phyloP scores from a whole-genome alignment of 2,329 filamentous ascomycete genomes.

The Taxawa tesnikishii region DNA sequence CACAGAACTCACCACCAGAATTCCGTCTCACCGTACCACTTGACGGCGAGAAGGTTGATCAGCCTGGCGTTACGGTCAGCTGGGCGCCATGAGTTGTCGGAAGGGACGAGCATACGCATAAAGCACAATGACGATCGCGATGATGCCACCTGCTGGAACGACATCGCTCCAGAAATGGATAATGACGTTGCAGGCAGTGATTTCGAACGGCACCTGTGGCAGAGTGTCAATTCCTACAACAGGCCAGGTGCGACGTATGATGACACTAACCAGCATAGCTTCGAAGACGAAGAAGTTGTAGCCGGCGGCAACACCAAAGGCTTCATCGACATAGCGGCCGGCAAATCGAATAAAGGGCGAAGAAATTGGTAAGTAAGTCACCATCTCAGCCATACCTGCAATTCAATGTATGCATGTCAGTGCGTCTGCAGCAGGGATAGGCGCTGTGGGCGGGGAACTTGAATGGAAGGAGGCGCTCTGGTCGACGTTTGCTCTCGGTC shows the following conservation, averaged over 20 bases:
- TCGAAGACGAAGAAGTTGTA: constrained; percentile 19
- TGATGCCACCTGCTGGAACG: constrained; percentile 45
- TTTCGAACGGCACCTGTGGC: constrained; percentile 14
- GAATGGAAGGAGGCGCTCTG: background rate
- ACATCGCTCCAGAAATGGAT: constrained; percentile 43
- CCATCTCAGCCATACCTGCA: constrained; percentile 63
- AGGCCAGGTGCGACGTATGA: too few species aligned
- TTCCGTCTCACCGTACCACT: constrained; percentile 66
- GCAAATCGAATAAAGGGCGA: constrained; percentile 71
- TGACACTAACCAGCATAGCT: constrained; percentile 12
- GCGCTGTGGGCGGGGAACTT: background rate
- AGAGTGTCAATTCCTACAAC: background rate
- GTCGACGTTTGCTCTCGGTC: background rate
- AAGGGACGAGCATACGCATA: constrained; percentile 38
- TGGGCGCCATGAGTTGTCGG: too few species aligned
- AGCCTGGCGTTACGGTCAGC: constrained; percentile 17
- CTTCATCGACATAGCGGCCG: constrained; percentile 62
- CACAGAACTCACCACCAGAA: constrained; percentile 54
- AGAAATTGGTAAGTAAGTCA: constrained; percentile 63
- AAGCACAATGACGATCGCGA: constrained; percentile 45
- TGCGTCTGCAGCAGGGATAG: too few species aligned
- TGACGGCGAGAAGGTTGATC: constrained; percentile 61
- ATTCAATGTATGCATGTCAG: too few species aligned
- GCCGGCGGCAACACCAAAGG: constrained; percentile 44
- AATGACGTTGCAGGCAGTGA: constrained; percentile 46